Base-by-base conservation (phyloP, 192 early-diverging fungal species). In the Rhizophagus sp. region DNA sequence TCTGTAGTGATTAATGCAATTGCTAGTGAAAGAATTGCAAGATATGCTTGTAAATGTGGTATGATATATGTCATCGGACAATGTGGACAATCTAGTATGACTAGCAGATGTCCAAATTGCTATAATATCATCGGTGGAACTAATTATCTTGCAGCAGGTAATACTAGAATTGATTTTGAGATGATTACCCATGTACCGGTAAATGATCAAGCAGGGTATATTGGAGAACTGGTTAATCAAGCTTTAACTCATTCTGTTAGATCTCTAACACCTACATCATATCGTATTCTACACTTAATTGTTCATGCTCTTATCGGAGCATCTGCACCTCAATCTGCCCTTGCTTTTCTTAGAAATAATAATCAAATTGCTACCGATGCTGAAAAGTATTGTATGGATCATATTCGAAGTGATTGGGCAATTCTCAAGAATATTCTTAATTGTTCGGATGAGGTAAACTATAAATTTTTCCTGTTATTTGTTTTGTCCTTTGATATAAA, bases 201-300 rank as follows among this genome's bases (percentile, higher is more conserved):
- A 12, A 79, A 19, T 1, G 79, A 76, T 44, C 25, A 75, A 22
- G 2, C 13, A 12, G 79, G 79, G 0, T 80, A 80, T 75, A 74
- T 80, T 10, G 27, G 24, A 10, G 79, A 80, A 36, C 11, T 12
- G 2, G 27, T 30, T 10, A 75, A 44, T 11, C 6, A 44, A 25
- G 2, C 19, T 8, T n/a, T 10, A 2, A 4, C 4, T 11, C 13
- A 75, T 25, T 15, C 27, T 4, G 71, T 75, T 33, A 76, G 79
- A 25, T 11, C 3, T 3, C 2, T 80, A 17, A 0, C 39, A 5
- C 34, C 68, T 0, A 12, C 34, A 27, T 62, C 74, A 39, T 79
- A 79, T 70, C 78, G 78, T 22, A 79, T 79, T n/a, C 33, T 79
- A 25, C 78, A 79, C 44, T 41, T 80, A 39, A 50, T 80, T 34